Conservation (phyloP, 257 asterid genomes). For the Lantana camara region DNA sequence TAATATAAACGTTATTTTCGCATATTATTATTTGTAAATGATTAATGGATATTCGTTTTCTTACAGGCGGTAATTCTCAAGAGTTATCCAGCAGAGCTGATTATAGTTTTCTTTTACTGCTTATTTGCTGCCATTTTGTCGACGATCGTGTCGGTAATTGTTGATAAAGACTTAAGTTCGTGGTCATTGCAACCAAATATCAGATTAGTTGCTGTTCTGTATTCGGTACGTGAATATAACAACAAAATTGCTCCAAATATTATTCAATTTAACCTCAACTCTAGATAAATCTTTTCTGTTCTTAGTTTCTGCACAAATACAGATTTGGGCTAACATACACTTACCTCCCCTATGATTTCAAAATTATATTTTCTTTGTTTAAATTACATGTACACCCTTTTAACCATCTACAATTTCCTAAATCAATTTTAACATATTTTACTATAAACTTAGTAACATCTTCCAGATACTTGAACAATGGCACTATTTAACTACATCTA, state of each 20-base stretch:
- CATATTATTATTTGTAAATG: neutral
- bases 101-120: slow-evolving; percentile 89
- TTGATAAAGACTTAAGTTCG: slow-evolving; percentile 57
- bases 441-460: too few relatives aligned
- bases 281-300: too few relatives aligned
- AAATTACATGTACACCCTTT: too few relatives aligned
- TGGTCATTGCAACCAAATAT: slow-evolving; percentile 75
- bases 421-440: too few relatives aligned
- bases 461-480: too few relatives aligned
- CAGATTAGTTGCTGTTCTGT: slow-evolving; percentile 69
- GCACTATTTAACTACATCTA: too few relatives aligned
- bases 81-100: slow-evolving; percentile 77
- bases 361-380: too few relatives aligned
- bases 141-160: slow-evolving; percentile 52
- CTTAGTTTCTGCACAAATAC: too few relatives aligned
- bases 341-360: too few relatives aligned
- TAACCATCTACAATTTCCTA: too few relatives aligned
- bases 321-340: too few relatives aligned
- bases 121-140: slow-evolving; percentile 82
- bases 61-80: slow-evolving; percentile 72
- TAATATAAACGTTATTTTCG: neutral
- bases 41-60: slow-evolving; percentile 2
- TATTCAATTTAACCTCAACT: too few relatives aligned
- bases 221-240: slow-evolving; percentile 60
- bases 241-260: neutral